Evolutionary conservation across 2,329 filamentous ascomycete species (phyloP).

Genomic region (Alternaria dauci): DNA sequence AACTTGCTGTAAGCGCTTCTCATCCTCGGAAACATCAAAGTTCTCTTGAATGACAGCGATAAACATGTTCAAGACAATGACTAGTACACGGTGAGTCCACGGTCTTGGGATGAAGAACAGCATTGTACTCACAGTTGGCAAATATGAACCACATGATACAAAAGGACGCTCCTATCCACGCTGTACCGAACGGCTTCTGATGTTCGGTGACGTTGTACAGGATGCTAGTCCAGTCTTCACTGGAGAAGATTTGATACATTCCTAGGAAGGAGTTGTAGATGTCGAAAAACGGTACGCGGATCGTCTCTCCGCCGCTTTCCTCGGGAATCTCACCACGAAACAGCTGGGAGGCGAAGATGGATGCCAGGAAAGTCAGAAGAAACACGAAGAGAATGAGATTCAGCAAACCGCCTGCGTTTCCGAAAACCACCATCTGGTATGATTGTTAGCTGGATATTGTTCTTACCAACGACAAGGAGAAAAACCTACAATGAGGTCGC

Average conservation of each 20-base stretch:
- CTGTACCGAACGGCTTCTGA: conserved; percentile 71
- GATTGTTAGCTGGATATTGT: conserved; percentile 30
- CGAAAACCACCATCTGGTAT: conserved; percentile 73
- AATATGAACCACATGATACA: conserved; percentile 96
- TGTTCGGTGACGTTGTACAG: conserved; percentile 82
- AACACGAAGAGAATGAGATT: conserved; percentile 98
- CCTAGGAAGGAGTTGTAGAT: conserved; percentile 97
- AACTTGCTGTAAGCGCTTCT: conserved; percentile 96
- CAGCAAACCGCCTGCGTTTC: conserved; percentile 88
- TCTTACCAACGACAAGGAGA: neutral
- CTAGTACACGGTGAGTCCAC: conserved; percentile 27
- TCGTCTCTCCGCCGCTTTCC: conserved; percentile 67
- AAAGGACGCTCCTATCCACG: conserved; percentile 92
- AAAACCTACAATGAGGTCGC: conserved; percentile 74
- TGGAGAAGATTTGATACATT: conserved; percentile 97
- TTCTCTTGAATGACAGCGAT: conserved; percentile 99
- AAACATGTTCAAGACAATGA: conserved; percentile 99
- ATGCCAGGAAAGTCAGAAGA: conserved; percentile 89
- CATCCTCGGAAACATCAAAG: conserved; percentile 97
- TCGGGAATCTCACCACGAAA: conserved; percentile 85
- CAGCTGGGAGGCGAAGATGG: conserved; percentile 91
- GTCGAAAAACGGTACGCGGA: conserved; percentile 80
- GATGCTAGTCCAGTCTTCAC: conserved; percentile 92
- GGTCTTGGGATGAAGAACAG: neutral
- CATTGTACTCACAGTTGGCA: conserved; percentile 67